phyloP scores from a whole-genome alignment of 31 red algal genomes.

The Odonthalia washingtoniensis region DNA sequence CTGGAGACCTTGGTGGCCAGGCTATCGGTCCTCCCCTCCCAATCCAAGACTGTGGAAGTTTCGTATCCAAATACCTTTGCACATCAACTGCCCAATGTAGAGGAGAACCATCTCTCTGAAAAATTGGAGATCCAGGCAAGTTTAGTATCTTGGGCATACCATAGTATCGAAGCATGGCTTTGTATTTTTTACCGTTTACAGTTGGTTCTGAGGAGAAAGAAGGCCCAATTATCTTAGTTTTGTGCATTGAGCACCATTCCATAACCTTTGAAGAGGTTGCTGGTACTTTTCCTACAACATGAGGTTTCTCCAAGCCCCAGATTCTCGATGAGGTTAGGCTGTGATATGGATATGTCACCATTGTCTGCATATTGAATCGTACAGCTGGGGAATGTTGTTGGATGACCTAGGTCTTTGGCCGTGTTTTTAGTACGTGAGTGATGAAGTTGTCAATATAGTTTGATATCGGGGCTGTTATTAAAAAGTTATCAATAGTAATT shows the following conservation, averaged over 20 bases:
- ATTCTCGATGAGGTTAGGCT: too few relatives aligned
- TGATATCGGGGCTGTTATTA: too few relatives aligned
- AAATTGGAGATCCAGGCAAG: neutral
- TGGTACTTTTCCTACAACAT: too few relatives aligned
- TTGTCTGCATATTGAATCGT: too few relatives aligned
- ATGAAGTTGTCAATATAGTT: too few relatives aligned
- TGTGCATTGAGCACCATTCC: neutral
- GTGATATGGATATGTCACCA: too few relatives aligned
- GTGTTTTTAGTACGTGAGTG: too few relatives aligned
- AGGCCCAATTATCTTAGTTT: neutral
- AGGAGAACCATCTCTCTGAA: neutral
- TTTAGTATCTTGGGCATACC: neutral
- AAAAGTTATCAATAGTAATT: too few relatives aligned
- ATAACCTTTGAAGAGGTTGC: too few relatives aligned
- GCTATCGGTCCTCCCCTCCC: neutral
- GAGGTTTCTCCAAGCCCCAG: too few relatives aligned
- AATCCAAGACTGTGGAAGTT: neutral
- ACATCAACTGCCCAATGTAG: neutral
- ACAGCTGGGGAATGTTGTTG: too few relatives aligned
- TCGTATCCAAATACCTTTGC: constrained; percentile 6
- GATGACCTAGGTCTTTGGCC: too few relatives aligned
- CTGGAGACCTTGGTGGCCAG: neutral
- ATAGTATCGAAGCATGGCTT: neutral
- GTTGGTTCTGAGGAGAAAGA: neutral
- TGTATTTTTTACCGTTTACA: neutral